Evolutionary conservation across 2,329 filamentous ascomycete genomes (phyloP), one percentile per base, ranked within the genome.

Genomic region (Fusarium ramigenum): DNA sequence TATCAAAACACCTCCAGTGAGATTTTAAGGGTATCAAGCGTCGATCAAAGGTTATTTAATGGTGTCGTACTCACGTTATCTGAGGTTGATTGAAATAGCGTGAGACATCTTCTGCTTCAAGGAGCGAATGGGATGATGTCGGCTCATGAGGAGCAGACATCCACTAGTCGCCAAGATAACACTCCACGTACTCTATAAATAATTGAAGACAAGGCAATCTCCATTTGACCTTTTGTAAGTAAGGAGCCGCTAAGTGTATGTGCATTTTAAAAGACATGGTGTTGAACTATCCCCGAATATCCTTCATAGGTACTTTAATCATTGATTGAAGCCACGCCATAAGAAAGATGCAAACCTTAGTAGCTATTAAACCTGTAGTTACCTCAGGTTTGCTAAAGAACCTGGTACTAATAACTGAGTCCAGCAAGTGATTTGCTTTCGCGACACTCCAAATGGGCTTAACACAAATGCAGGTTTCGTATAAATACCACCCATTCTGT

Each of bases 41-140:
- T 50, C 16, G 15, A 58, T 56, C 16, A 32, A 60, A n/a, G n/a
- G 18, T 25, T 32, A n/a, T 30, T 40, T 34, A 23, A 60, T 30
- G 46, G 14, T 14, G n/a, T 37, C n/a, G 23, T 19, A 18, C 28
- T 52, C 18, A 34, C 9, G n/a, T 34, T 34, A 32, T 30, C 19
- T 34, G 53, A 44, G 37, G 53, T 32, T 43, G 50, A 40, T 54
- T 25, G 14, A 40, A n/a, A 54, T 28, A 54, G 23, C 23, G 10
- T 54, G 23, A 40, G 34, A 16, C 34, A n/a, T 5, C 23, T 54
- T 23, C 7, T 15, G 19, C 19, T 28, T 28, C 4, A 28, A 10
- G 2, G 34, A 40, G 50, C 19, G 19, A 40, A 54, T 40, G 34
- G 50, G 34, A 54, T n/a, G 50, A 53, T 54, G 34, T n/a, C 34